Evolutionary conservation across 139 green algal species (phyloP), one percentile per base, ranked within the genome.

Genomic region (Closterium sp.): DNA sequence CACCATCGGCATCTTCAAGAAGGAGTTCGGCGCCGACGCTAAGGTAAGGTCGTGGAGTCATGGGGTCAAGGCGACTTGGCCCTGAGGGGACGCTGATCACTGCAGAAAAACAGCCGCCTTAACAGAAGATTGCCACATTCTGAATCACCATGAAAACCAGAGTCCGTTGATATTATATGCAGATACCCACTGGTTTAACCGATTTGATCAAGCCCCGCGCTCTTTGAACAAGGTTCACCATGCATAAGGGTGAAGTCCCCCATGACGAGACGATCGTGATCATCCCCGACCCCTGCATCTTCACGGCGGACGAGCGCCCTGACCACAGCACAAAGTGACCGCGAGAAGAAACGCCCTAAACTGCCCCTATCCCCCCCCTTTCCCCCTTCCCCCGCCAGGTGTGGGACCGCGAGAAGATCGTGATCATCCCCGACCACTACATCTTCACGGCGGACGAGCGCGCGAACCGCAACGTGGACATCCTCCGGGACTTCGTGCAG

Each of bases 401-500:
- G 16, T 99, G 97, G 97, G 97, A 99, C 91, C 93, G 93, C 36
- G 96, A 99, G 93, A 95, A 95, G 36, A 95, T 99, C 34, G 95
- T 99, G 36, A 95, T 99, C 87, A 99, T 99, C 89, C 97, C 97
- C 3, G 97, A 99, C 95, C 97, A 99, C 93, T 99, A 99, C 96
- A 99, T 99, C 94, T 99, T 99, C 96, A 99, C 97, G 3, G 90
- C 93, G 2, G 97, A 99, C 88, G 90, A 95, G 3, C 96, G 97
- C 23, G 97, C 97, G 85, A 99, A 99, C 95, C 95, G 97, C 83
- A 99, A 99, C 90, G 97, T 99, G 85, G 97, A 99, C 92, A 98
- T 99, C 93, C 94, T 99, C 30, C 90, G 96, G 30, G 96, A 98
- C 4, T 97, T 97, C 93, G 96, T 95, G 1, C 7, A 94, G 25